A percentile compares a stretch with the other conserved stretches of the same genome.
Conservation (phyloP, 805 yeast genomes). For the Saturnispora gosingensis region DNA sequence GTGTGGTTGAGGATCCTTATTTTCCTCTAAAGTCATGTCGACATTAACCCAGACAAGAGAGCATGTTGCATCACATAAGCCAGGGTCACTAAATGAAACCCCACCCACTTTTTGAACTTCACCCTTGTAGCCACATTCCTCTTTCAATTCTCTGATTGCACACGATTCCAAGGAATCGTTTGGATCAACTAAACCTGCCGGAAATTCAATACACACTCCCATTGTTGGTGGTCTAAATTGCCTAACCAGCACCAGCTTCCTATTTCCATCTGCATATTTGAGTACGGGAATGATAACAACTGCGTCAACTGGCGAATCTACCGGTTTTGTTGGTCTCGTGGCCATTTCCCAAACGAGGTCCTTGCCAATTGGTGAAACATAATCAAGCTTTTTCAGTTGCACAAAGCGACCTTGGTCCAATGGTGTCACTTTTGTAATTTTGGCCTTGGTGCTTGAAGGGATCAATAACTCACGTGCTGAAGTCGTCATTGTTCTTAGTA, state of each 20-base stretch:
- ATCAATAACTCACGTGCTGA: slow-evolving; percentile 13
- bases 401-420: slow-evolving; percentile 56
- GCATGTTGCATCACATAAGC: slow-evolving; percentile 81
- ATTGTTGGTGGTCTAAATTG: slow-evolving; percentile 91
- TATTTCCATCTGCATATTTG: slow-evolving; percentile 31
- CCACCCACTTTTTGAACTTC: slow-evolving; percentile 23
- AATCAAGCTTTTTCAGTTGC: slow-evolving; percentile 54
- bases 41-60: slow-evolving; percentile 70
- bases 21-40: slow-evolving; percentile 58
- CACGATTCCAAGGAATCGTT: slow-evolving; percentile 68
- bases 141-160: slow-evolving; percentile 79
- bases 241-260: slow-evolving; percentile 57
- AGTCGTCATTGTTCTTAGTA: not conserved
- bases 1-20: slow-evolving; percentile 58
- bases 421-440: slow-evolving; percentile 24
- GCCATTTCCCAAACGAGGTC: slow-evolving; percentile 88
- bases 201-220: slow-evolving; percentile 85
- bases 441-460: slow-evolving; percentile 20
- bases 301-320: slow-evolving; percentile 64
- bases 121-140: slow-evolving; percentile 91
- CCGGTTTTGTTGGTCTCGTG: slow-evolving; percentile 63
- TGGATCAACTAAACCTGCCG: slow-evolving; percentile 91
- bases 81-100: slow-evolving; percentile 41
- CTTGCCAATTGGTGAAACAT: slow-evolving; percentile 63
- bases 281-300: slow-evolving; percentile 77